Evolutionary conservation across 1,284 basidiomycete genomes (phyloP).

Genomic region (Fereydounia khargensis): DNA sequence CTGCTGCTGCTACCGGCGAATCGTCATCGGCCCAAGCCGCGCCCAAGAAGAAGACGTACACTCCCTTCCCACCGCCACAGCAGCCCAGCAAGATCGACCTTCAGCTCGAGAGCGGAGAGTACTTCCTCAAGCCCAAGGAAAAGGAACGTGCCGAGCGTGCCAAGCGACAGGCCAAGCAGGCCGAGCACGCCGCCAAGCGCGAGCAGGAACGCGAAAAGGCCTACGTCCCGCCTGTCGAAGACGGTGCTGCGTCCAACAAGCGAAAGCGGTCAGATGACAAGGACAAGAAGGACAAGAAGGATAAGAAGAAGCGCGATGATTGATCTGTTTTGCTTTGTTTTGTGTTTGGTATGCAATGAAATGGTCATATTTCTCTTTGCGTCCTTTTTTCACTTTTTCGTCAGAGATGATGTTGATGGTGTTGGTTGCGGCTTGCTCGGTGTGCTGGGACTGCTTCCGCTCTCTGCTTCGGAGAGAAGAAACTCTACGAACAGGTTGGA

Average conservation of each 20-base stretch:
- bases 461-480: slow-evolving; percentile 48
- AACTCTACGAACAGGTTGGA: slow-evolving; percentile 55
- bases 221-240: slow-evolving; percentile 40
- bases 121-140: slow-evolving; percentile 66
- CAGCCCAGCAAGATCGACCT: slow-evolving; percentile 91
- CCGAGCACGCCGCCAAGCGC: slow-evolving; percentile 25
- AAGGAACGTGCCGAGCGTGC: slow-evolving; percentile 63
- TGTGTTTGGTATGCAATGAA: too few relatives aligned
- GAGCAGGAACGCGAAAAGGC: slow-evolving; percentile 41
- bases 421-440: too few relatives aligned
- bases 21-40: slow-evolving; percentile 11
- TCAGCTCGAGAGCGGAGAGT: slow-evolving; percentile 83
- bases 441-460: slow-evolving; percentile 9
- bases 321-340: too few relatives aligned
- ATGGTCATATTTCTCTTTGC: too few relatives aligned
- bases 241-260: slow-evolving; percentile 7
- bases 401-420: too few relatives aligned
- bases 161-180: slow-evolving; percentile 35
- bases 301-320: slow-evolving; percentile 1
- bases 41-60: slow-evolving; percentile 87
- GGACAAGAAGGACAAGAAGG: slow-evolving; percentile 10
- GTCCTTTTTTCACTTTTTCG: too few relatives aligned
- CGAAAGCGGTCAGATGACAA: slow-evolving; percentile 4
- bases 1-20: slow-evolving; percentile 11
- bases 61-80: slow-evolving; percentile 95